These are phyloP conservation scores for Effrenium voratum DNA, from an alignment of 73 alveolate genomes.

Conservation along the genomic window DNA sequence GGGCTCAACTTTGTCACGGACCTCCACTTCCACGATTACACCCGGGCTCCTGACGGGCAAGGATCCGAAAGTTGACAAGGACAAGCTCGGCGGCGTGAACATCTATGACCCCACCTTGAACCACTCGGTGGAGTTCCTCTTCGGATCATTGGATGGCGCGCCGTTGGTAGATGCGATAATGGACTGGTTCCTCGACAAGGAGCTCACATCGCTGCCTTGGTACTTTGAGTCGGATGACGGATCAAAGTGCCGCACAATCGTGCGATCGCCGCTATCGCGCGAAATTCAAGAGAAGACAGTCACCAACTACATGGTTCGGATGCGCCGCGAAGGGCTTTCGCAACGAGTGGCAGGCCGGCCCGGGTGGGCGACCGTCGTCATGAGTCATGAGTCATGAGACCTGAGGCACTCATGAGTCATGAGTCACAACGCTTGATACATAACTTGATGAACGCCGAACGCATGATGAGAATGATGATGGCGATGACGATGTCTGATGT, in stretches of 20 bases:
- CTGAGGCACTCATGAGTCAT: not conserved
- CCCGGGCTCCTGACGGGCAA: not conserved
- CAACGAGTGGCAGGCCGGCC: conserved; percentile 12
- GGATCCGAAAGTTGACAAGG: not conserved
- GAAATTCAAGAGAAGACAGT: conserved; percentile 16
- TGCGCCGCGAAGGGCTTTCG: not conserved
- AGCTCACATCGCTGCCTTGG: not conserved
- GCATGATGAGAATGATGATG: too few species aligned
- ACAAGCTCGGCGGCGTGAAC: not conserved
- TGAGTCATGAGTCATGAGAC: not conserved
- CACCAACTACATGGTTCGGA: not conserved
- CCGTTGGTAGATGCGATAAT: not conserved
- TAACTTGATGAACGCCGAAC: too few species aligned
- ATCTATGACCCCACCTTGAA: not conserved
- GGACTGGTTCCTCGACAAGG: not conserved
- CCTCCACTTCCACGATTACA: too few species aligned
- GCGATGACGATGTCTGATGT: too few species aligned
- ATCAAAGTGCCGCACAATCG: not conserved
- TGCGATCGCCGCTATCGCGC: not conserved
- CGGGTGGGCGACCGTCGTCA: not conserved
- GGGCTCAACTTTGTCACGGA: too few species aligned
- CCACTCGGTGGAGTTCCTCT: conserved; percentile 17
- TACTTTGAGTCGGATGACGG: not conserved
- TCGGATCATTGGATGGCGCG: not conserved
- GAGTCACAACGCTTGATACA: too few species aligned